A percentile compares a stretch with the other conserved stretches of the same genome.
phyloP scores from a whole-genome alignment of 352 stramenopile species.

The Pythium aquatile region DNA sequence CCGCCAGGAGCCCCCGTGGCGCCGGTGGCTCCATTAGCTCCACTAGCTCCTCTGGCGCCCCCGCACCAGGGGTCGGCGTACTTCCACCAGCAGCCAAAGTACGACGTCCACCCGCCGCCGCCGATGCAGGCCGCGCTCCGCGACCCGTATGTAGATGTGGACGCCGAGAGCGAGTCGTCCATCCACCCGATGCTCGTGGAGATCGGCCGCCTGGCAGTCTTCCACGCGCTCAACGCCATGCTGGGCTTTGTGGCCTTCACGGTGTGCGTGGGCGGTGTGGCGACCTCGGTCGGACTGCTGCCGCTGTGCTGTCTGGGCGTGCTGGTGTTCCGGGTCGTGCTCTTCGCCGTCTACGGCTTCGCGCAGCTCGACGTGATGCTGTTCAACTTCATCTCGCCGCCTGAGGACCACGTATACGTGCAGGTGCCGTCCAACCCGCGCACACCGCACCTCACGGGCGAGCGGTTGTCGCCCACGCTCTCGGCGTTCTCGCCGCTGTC shows the following conservation, averaged over 20 bases:
- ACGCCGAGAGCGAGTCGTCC: slow-evolving; percentile 11
- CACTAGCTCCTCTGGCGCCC: slow-evolving; percentile 7
- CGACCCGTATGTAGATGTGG: neutral
- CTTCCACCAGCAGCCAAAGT: slow-evolving; percentile 12
- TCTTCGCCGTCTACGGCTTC: slow-evolving; percentile 33
- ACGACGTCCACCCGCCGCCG: neutral
- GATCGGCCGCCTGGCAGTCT: slow-evolving; percentile 11
- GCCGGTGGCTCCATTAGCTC: slow-evolving; percentile 1
- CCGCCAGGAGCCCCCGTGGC: neutral
- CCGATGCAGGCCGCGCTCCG: neutral
- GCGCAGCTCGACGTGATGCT: slow-evolving; percentile 31
- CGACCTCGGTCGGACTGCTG: slow-evolving; percentile 30
- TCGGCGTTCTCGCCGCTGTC: slow-evolving; percentile 57
- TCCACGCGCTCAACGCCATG: slow-evolving; percentile 17
- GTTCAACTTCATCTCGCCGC: slow-evolving; percentile 26
- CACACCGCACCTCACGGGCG: slow-evolving; percentile 29
- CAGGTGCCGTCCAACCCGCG: slow-evolving; percentile 32
- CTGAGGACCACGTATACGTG: slow-evolving; percentile 39
- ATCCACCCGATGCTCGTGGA: neutral
- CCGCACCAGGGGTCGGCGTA: slow-evolving; percentile 10
- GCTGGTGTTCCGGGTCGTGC: slow-evolving; percentile 42
- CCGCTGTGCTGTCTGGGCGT: slow-evolving; percentile 62
- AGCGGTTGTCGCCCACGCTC: slow-evolving; percentile 46
- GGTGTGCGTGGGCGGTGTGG: slow-evolving; percentile 12
- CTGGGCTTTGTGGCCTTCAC: slow-evolving; percentile 17